phyloP scores from a whole-genome alignment of 2,329 filamentous ascomycete genomes.

The Coniella lustricola region DNA sequence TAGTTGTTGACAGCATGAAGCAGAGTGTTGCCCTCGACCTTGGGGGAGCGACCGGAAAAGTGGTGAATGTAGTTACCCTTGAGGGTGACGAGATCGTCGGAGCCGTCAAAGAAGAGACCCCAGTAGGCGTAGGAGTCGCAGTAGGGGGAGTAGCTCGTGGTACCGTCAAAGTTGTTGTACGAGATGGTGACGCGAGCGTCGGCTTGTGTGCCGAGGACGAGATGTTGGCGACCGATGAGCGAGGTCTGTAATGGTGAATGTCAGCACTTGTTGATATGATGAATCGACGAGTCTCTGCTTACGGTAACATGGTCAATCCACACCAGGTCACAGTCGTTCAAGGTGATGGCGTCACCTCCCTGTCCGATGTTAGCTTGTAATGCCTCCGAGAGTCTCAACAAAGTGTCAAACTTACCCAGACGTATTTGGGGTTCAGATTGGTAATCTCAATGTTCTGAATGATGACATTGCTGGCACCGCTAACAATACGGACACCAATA shows the following conservation, averaged over 20 bases:
- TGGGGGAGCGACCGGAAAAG: constrained; percentile 49
- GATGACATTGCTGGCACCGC: constrained; percentile 49
- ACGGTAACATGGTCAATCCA: constrained; percentile 45
- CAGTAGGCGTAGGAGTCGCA: constrained; percentile 57
- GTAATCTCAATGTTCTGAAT: constrained; percentile 53
- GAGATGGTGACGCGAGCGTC: constrained; percentile 46
- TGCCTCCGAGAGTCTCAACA: too few species aligned
- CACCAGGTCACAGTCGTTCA: constrained; percentile 36
- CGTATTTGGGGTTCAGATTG: constrained; percentile 48
- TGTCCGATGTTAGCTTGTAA: too few species aligned
- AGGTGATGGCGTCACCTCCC: constrained; percentile 50
- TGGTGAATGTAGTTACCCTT: constrained; percentile 56
- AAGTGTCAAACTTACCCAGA: constrained; percentile 32
- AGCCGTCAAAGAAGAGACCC: constrained; percentile 50
- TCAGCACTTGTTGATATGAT: constrained; percentile 1
- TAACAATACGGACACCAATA: constrained; percentile 45
- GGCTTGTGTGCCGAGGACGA: constrained; percentile 48
- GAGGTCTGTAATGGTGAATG: constrained; percentile 24
- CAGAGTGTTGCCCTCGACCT: constrained; percentile 48
- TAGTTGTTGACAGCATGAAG: constrained; percentile 58
- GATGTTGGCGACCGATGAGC: constrained; percentile 52
- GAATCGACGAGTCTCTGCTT: not conserved
- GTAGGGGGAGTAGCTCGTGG: constrained; percentile 41
- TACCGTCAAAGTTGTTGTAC: constrained; percentile 53
- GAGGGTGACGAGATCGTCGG: constrained; percentile 48